phyloP scores from a whole-genome alignment of 2,329 filamentous ascomycete species.

The Pezicula rhizophila region DNA sequence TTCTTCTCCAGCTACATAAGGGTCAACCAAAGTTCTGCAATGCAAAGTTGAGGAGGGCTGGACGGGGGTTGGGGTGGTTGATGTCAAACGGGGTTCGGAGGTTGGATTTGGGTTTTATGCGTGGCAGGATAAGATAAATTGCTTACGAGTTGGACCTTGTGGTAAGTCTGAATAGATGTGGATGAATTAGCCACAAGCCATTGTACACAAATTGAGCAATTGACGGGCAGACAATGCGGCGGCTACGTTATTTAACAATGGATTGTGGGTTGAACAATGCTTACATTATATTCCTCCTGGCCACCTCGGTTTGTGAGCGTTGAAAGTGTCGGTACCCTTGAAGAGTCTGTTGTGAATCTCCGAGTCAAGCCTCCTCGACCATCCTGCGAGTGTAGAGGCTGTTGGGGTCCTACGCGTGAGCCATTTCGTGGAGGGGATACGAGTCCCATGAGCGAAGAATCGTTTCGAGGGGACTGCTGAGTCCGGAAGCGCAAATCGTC shows the following conservation, averaged over 20 bases:
- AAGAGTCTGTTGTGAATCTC: constrained; percentile 88
- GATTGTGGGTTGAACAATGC: constrained; percentile 11
- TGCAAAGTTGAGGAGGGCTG: background rate
- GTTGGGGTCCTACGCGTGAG: constrained; percentile 46
- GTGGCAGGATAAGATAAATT: constrained; percentile 2
- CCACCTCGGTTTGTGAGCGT: constrained; percentile 24
- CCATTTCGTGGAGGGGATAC: constrained; percentile 69
- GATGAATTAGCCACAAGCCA: constrained; percentile 15
- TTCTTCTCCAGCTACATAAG: constrained; percentile 78
- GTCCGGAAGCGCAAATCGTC: constrained; percentile 75
- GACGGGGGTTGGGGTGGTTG: constrained; percentile 1
- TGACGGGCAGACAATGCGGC: background rate
- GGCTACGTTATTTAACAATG: constrained; percentile 5
- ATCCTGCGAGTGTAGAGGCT: constrained; percentile 55
- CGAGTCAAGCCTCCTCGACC: constrained; percentile 74
- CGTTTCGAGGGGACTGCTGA: constrained; percentile 72
- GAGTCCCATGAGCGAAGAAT: constrained; percentile 67
- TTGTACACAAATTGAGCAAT: constrained; percentile 1
- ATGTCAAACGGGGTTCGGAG: background rate
- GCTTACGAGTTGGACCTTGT: constrained; percentile 73
- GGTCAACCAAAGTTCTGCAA: constrained; percentile 29
- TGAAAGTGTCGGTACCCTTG: constrained; percentile 71
- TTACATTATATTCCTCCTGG: constrained; percentile 29
- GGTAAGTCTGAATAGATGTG: constrained; percentile 46
- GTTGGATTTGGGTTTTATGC: background rate